Base-by-base conservation (phyloP, 1,139 yeast species). In the Protomyces gravidus region DNA sequence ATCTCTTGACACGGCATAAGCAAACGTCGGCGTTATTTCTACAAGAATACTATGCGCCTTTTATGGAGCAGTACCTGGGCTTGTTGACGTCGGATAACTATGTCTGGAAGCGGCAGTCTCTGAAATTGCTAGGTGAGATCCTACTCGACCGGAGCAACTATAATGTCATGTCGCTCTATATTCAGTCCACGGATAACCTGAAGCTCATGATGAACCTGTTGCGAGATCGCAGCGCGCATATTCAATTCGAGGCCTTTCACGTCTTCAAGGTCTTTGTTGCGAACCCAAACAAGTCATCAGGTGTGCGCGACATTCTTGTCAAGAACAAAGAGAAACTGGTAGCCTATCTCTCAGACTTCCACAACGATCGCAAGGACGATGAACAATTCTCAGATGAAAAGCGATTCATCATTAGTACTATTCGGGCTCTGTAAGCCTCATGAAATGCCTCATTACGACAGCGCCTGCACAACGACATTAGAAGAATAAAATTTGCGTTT, bases 41-140 rank as follows among this genome's bases (percentile, higher is more conserved):
- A 66, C 61, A 66, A 6, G 69, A 71, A 69, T 78, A 68, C 53
- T 58, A 58, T 42, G 61, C 55, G 27, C 48, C 45, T 2, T 62
- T 52, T 27, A 63, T 62, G 36, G 49, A 30, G 17, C 42, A 50
- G 32, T 62, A 51, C 26, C 50, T 51, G 19, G 58, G 47, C 9
- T 30, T 62, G 63, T 84, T 92, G 66, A 80, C 82, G 53, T 85
- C 89, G 55, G 81, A 81, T 23, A 89, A 87, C 71, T 92, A 92
- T 71, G 97, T 92, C 40, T 89, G 95, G 3, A 89, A 89, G 69
- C 80, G 98, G 63, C 98, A 92, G 72, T 84, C 95, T 51, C 83
- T 89, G 27, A 85, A 90, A 67, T 75, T 92, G 45, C 76, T 90
- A 65, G 81, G 86, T 23, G 86, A 84, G 62, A 76, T 92, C 65